A percentile compares a stretch with the other conserved stretches of the same genome.
These are phyloP conservation scores for Ganoderma meredithae DNA, from an alignment of 1,284 basidiomycete species.

Conservation along the genomic window DNA sequence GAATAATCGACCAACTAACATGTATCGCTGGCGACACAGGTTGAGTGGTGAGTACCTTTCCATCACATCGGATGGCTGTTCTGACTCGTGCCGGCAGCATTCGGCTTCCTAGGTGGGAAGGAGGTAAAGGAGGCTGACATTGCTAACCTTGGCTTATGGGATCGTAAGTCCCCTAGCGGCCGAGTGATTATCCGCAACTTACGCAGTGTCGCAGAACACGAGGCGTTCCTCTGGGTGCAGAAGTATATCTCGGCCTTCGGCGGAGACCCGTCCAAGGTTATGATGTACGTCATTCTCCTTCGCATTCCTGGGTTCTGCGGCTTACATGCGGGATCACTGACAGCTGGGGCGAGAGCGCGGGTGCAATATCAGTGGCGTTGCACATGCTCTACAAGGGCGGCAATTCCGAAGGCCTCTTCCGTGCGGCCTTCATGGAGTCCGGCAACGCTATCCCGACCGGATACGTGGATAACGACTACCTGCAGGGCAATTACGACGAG, in stretches of 20 bases:
- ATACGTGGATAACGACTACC: constrained; percentile 34
- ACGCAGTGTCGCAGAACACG: constrained; percentile 11
- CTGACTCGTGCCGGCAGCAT: constrained; percentile 37
- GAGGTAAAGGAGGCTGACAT: constrained; percentile 58
- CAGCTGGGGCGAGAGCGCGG: constrained; percentile 25
- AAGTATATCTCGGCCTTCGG: constrained; percentile 49
- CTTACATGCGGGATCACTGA: neutral
- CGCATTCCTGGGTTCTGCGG: neutral
- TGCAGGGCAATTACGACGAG: constrained; percentile 45
- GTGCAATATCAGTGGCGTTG: constrained; percentile 12
- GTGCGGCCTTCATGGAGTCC: constrained; percentile 46
- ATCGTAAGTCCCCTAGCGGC: constrained; percentile 47
- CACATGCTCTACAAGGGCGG: constrained; percentile 20
- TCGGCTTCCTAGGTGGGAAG: constrained; percentile 57
- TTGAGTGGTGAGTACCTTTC: neutral
- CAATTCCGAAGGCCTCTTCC: constrained; percentile 39
- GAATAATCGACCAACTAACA: neutral
- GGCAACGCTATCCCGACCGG: constrained; percentile 43
- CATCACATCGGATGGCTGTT: too few species aligned
- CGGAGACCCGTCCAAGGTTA: constrained; percentile 46
- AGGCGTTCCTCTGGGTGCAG: constrained; percentile 65
- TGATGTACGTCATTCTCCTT: constrained; percentile 26
- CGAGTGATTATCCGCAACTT: neutral
- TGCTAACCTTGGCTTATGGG: constrained; percentile 60
- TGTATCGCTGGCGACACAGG: neutral